Base-by-base conservation (phyloP, 192 early-diverging fungal species). In the Umbelopsis isabellina region DNA sequence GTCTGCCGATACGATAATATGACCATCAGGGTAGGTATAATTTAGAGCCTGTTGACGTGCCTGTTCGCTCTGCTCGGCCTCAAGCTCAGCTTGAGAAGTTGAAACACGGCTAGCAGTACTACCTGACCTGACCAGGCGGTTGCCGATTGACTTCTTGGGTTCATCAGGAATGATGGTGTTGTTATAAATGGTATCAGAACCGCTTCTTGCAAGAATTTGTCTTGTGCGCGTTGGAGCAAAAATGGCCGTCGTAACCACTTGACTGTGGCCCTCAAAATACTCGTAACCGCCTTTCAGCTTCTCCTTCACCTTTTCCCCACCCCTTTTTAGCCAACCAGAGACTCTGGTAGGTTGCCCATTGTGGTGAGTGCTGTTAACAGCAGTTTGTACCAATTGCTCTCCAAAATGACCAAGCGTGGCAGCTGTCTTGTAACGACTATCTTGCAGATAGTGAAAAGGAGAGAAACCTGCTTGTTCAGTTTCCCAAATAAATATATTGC, bases 401-500 rank as follows among this genome's bases (percentile, higher is more conserved):
- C 68, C 69, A 22, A 70, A 67, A 44, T 69, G 68, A 5, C 52
- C 64, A n/a, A 70, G 23, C 44, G 68, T 61, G 16, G 67, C 68
- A 0, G 66, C 61, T 73, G 79, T 16, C 47, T 69, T 61, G n/a
- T 67, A 49, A 65, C 71, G 18, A 47, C 67, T 70, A 12, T 75
- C 74, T 67, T 70, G 49, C 20, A 66, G 47, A 49, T 70, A 70
- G 12, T 73, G 66, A 49, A 68, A 70, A 6, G 45, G 46, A 21
- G 51, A 73, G 33, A 67, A 65, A 10, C 66, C 64, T 11, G 78
- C 51, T 37, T 83, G 82, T 48, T 84, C 80, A 12, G 86, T 83
- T 33, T 83, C 77, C 86, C 92, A 95, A 37, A 97, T 77, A 72
- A 91, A 93, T 4, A 94, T 82, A 64, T 85, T 79, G 25, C 83